Conservation (phyloP, 805 yeast species). For the Cyberlindnera xylosilytica region DNA sequence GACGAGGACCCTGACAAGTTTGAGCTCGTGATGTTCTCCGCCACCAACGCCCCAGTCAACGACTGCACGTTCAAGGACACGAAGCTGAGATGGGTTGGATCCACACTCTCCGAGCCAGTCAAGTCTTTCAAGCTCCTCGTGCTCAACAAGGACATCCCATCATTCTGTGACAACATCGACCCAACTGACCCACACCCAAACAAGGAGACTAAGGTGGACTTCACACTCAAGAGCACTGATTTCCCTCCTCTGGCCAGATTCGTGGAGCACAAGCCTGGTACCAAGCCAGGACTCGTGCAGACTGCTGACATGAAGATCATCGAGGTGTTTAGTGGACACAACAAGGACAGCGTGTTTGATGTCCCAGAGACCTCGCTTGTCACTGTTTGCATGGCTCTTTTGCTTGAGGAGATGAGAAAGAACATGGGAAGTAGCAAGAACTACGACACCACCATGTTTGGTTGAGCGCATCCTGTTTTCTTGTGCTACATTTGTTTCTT, state of each 20-base stretch:
- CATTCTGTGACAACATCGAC: slow-evolving; percentile 24
- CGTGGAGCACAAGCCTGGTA: slow-evolving; percentile 20
- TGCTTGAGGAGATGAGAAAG: slow-evolving; percentile 26
- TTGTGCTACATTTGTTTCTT: no score
- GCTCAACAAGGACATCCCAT: slow-evolving; percentile 32
- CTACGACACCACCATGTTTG: slow-evolving; percentile 17
- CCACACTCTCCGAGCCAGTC: slow-evolving; percentile 28
- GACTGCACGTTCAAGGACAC: slow-evolving; percentile 31
- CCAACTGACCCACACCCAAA: slow-evolving; percentile 6
- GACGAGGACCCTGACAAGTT: slow-evolving; percentile 18
- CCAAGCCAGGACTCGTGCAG: slow-evolving; percentile 10
- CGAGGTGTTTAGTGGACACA: slow-evolving; percentile 17
- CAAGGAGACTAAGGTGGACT: slow-evolving; percentile 4
- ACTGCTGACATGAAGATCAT: slow-evolving; percentile 24
- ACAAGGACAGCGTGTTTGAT: slow-evolving; percentile 12
- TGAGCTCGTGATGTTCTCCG: slow-evolving; percentile 30
- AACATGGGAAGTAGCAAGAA: slow-evolving; percentile 22
- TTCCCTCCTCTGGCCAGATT: slow-evolving; percentile 25
- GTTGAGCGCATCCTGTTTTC: no score
- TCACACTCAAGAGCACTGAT: slow-evolving; percentile 3
- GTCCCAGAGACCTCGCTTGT: slow-evolving; percentile 23
- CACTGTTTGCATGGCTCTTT: slow-evolving; percentile 23
- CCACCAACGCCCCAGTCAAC: slow-evolving; percentile 29
- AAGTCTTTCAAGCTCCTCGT: slow-evolving; percentile 34
- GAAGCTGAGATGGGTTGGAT: slow-evolving; percentile 39